Evolutionary conservation across 2,329 filamentous ascomycete species (phyloP).

Genomic region (Trichoderma citrinoviride): DNA sequence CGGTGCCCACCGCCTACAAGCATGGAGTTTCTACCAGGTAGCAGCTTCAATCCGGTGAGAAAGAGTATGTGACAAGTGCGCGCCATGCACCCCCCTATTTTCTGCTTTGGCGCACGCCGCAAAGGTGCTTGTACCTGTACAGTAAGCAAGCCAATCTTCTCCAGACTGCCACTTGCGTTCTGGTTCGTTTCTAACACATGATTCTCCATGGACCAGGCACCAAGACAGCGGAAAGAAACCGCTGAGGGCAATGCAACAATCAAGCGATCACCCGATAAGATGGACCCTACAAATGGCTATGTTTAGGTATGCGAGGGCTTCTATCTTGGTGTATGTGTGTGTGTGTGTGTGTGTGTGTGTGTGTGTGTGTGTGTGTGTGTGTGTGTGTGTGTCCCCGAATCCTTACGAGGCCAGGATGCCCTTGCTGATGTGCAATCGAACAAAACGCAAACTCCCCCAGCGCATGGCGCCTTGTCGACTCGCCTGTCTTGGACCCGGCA

Average conservation of each 20-base stretch:
- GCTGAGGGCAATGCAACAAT: background rate
- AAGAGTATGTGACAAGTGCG: background rate
- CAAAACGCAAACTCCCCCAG: background rate
- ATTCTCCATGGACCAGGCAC: background rate
- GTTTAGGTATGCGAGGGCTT: too few relatives aligned
- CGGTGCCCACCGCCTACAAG: background rate
- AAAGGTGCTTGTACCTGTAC: background rate
- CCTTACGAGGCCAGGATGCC: background rate
- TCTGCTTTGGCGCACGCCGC: background rate
- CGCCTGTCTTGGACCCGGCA: background rate
- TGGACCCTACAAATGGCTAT: too few relatives aligned
- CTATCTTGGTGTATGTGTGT: too few relatives aligned
- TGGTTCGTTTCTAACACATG: slow-evolving; percentile 5
- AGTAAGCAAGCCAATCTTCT: too few relatives aligned
- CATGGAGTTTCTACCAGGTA: background rate
- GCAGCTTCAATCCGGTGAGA: background rate
- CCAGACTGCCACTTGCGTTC: background rate
- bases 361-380: too few relatives aligned
- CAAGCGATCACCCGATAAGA: too few relatives aligned
- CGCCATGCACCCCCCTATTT: background rate
- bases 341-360: too few relatives aligned
- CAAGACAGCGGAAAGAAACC: background rate
- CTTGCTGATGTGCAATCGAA: background rate
- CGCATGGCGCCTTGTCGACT: background rate
- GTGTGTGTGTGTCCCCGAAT: too few relatives aligned